phyloP scores from a whole-genome alignment of 805 yeast species.

The Monosporozyma solicola region DNA sequence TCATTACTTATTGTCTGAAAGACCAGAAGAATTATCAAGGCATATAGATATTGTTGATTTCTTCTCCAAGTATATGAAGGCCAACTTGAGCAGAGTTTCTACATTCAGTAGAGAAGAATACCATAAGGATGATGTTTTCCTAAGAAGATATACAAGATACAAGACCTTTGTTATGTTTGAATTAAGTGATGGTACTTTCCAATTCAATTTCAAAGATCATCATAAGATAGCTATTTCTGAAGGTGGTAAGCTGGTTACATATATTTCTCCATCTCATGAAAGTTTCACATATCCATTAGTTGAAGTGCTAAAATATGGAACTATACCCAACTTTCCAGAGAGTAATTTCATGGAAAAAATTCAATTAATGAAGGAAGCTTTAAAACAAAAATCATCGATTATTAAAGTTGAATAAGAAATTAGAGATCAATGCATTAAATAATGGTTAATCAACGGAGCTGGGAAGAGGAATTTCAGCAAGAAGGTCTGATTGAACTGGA shows the following conservation, averaged over 20 bases:
- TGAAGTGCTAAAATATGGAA: constrained; percentile 39
- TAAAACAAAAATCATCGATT: constrained; percentile 32
- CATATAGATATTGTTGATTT: constrained; percentile 81
- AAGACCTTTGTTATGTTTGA: constrained; percentile 83
- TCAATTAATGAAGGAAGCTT: constrained; percentile 56
- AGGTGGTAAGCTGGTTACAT: constrained; percentile 67
- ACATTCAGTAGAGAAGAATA: constrained; percentile 41
- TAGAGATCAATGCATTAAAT: background rate
- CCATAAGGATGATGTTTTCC: constrained; percentile 58
- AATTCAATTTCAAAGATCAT: constrained; percentile 93
- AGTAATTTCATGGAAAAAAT: constrained; percentile 40
- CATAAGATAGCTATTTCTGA: constrained; percentile 77
- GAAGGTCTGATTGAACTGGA: background rate
- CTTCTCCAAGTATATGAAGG: constrained; percentile 86
- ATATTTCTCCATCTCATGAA: constrained; percentile 68
- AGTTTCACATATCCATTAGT: constrained; percentile 56
- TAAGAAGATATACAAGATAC: constrained; percentile 75
- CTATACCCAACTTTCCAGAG: constrained; percentile 39
- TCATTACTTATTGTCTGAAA: constrained; percentile 35
- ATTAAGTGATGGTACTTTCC: constrained; percentile 84
- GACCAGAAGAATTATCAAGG: constrained; percentile 46
- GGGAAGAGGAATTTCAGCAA: background rate
- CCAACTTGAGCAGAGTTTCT: constrained; percentile 74
- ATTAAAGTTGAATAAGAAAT: constrained; percentile 17
- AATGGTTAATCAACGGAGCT: background rate